These are phyloP conservation scores for Cercophora samala DNA, from an alignment of 495 filamentous ascomycete species.

Conservation along the genomic window DNA sequence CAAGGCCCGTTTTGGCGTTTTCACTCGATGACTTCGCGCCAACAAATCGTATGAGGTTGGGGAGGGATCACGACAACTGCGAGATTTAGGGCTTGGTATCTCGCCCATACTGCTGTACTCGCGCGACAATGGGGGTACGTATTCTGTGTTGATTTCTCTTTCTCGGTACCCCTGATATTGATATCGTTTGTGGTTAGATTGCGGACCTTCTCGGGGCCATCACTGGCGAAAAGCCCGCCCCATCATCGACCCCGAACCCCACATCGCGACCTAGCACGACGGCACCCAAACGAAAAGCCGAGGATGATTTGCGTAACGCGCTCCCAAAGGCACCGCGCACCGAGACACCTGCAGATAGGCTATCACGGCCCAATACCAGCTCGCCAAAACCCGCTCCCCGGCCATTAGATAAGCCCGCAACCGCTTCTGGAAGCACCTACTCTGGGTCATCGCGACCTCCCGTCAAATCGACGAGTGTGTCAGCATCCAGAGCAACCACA, in stretches of 20 bases:
- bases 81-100: conserved; percentile 10
- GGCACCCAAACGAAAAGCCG: conserved; percentile 50
- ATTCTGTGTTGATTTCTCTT: neutral
- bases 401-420: conserved; percentile 15
- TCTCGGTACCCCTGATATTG: conserved; percentile 10
- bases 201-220: conserved; percentile 55
- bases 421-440: conserved; percentile 2
- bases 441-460: conserved; percentile 9
- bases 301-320: conserved; percentile 40
- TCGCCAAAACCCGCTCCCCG: conserved; percentile 20
- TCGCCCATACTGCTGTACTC: neutral
- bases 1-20: conserved; percentile 11
- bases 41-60: conserved; percentile 30
- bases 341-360: conserved; percentile 19
- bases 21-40: conserved; percentile 32
- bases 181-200: conserved; percentile 37
- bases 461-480: conserved; percentile 18
- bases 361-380: conserved; percentile 19
- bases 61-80: conserved; percentile 25
- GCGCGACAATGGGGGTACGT: conserved; percentile 33
- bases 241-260: conserved; percentile 31
- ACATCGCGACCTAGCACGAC: conserved; percentile 24
- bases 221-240: conserved; percentile 43
- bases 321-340: conserved; percentile 33
- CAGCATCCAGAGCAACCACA: conserved; percentile 9